Conservation (phyloP, 2,329 filamentous ascomycete genomes). For the Helicocarpus griseus region DNA sequence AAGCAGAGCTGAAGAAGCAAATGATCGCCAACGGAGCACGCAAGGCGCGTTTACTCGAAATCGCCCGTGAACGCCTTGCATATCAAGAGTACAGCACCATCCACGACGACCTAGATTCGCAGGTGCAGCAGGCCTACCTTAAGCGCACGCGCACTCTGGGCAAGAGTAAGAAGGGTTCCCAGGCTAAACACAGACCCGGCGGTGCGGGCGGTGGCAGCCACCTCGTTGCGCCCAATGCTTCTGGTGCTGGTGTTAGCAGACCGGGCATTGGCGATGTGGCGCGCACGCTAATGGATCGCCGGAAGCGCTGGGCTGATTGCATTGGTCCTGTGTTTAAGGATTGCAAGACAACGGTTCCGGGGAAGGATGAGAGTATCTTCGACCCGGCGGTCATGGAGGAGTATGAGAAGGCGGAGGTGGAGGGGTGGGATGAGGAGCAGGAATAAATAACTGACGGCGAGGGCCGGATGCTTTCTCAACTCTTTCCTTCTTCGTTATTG, state of each 20-base stretch:
- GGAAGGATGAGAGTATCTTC: slow-evolving; percentile 63
- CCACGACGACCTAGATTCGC: slow-evolving; percentile 87
- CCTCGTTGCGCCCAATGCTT: slow-evolving; percentile 27
- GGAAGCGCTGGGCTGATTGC: slow-evolving; percentile 78
- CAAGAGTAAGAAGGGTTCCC: slow-evolving; percentile 81
- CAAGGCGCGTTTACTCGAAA: slow-evolving; percentile 74
- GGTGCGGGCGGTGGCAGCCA: slow-evolving; percentile 65
- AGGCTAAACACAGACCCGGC: slow-evolving; percentile 48
- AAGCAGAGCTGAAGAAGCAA: slow-evolving; percentile 70
- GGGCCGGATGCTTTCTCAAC: not conserved
- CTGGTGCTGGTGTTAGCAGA: slow-evolving; percentile 36
- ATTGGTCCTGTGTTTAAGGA: slow-evolving; percentile 87
- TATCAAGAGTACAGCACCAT: slow-evolving; percentile 97
- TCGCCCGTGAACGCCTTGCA: slow-evolving; percentile 87
- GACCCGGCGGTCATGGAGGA: slow-evolving; percentile 61
- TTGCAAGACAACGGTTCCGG: slow-evolving; percentile 65
- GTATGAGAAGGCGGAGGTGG: slow-evolving; percentile 64
- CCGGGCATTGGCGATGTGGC: slow-evolving; percentile 77
- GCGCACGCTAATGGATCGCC: slow-evolving; percentile 82
- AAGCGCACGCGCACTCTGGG: slow-evolving; percentile 92
- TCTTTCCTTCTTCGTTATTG: slow-evolving; percentile 1
- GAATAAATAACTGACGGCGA: slow-evolving; percentile 44
- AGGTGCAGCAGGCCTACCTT: slow-evolving; percentile 89
- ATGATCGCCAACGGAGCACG: slow-evolving; percentile 82
- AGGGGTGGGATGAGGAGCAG: slow-evolving; percentile 71